Evolutionary conservation across 2,329 filamentous ascomycete species (phyloP).

Genomic region (Dryadomyces quercivorus): DNA sequence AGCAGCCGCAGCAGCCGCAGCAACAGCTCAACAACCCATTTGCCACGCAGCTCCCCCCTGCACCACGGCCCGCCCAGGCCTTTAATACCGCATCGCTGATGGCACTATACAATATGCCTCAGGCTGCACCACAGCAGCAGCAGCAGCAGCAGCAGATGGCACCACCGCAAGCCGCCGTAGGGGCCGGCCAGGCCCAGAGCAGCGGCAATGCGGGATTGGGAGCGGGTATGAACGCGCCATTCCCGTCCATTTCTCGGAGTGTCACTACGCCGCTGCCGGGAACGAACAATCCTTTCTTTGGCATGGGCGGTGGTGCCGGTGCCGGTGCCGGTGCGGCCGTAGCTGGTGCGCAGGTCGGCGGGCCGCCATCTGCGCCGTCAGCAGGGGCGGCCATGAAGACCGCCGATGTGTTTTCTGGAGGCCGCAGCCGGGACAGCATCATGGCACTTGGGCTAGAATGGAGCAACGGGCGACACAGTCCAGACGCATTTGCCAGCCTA

Average conservation of each 20-base stretch:
- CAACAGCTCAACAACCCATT: conserved; percentile 20
- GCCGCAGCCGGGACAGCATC: conserved; percentile 60
- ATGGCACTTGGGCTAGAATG: conserved; percentile 53
- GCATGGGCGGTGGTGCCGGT: conserved; percentile 13
- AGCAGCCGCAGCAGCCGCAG: background rate
- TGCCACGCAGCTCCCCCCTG: conserved; percentile 18
- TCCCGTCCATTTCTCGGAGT: conserved; percentile 15
- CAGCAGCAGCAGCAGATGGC: conserved; percentile 16
- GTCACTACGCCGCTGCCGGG: conserved; percentile 19
- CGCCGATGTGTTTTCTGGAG: conserved; percentile 18
- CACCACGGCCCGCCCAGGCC: conserved; percentile 19
- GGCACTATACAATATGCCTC: conserved; percentile 57
- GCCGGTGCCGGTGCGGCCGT: conserved; percentile 14
- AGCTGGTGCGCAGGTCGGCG: background rate
- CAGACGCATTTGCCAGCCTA: conserved; percentile 67
- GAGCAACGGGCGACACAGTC: conserved; percentile 62
- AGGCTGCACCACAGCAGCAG: conserved; percentile 29
- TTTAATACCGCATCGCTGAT: conserved; percentile 63
- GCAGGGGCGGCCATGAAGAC: conserved; percentile 4
- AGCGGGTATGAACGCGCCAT: conserved; percentile 14
- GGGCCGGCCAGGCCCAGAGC: conserved; percentile 4
- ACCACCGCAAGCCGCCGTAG: conserved; percentile 12
- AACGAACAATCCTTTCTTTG: conserved; percentile 47
- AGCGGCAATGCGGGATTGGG: too few species aligned
- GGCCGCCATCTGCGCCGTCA: conserved; percentile 7